Conservation (phyloP, 2,329 filamentous ascomycete genomes). For the Ramichloridium luteum region DNA sequence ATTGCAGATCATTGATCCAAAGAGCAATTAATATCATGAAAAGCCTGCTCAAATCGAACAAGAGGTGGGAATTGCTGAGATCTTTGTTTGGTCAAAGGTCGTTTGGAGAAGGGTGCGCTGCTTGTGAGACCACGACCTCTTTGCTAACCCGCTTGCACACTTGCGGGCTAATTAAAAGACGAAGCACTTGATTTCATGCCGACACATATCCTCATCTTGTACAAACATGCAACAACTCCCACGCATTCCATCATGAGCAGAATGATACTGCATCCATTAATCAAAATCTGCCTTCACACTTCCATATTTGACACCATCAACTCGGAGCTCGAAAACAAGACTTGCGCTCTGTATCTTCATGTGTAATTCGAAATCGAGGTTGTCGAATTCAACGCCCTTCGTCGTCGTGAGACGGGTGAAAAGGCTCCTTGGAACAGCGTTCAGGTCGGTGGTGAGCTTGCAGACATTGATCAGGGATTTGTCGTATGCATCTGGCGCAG, state of each 20-base stretch:
- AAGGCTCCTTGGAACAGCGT: conserved; percentile 58
- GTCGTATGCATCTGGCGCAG: conserved; percentile 43
- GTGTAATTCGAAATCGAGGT: conserved; percentile 68
- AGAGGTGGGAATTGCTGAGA: too few relatives aligned
- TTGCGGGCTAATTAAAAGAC: too few relatives aligned
- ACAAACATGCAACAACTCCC: too few relatives aligned
- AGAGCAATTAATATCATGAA: too few relatives aligned
- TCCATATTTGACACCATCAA: conserved; percentile 66
- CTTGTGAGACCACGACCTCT: too few relatives aligned
- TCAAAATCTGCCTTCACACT: conserved; percentile 69
- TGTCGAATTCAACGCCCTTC: conserved; percentile 68
- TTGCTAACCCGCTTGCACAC: too few relatives aligned
- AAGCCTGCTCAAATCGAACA: too few relatives aligned
- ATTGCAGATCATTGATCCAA: too few relatives aligned
- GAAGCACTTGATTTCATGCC: too few relatives aligned
- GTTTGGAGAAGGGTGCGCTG: too few relatives aligned
- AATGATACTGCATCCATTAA: conserved; percentile 27
- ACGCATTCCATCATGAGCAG: not conserved
- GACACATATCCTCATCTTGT: too few relatives aligned
- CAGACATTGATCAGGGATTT: conserved; percentile 53
- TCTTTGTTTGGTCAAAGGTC: too few relatives aligned
- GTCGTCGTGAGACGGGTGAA: conserved; percentile 70
- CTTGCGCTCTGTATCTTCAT: conserved; percentile 73
- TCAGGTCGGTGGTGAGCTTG: conserved; percentile 68
- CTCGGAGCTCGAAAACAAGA: conserved; percentile 64